Evolutionary conservation across 371 early-diverging fungal genomes (phyloP).

Genomic region (Mycotypha africana): DNA sequence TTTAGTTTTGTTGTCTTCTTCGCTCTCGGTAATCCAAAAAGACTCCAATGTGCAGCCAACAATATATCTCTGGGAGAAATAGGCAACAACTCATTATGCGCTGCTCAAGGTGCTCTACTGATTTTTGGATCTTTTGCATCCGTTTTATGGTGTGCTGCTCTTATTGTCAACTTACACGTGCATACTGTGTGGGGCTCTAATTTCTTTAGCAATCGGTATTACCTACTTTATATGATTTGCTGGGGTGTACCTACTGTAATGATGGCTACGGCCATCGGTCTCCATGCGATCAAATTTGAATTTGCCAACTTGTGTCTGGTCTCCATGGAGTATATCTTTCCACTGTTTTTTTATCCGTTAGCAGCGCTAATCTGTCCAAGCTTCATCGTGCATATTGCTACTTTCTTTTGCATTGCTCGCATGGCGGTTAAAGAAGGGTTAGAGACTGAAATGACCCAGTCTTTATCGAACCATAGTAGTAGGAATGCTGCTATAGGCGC

Average conservation of each 20-base stretch:
- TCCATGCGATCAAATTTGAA: conserved; percentile 54
- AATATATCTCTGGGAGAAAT: conserved; percentile 39
- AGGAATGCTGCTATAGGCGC: too few relatives aligned
- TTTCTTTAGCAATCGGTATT: conserved; percentile 53
- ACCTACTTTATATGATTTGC: conserved; percentile 48
- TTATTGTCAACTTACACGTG: conserved; percentile 60
- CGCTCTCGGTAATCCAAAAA: conserved; percentile 44
- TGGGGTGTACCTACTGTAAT: conserved; percentile 60
- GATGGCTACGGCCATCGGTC: conserved; percentile 42
- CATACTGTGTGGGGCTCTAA: conserved; percentile 67
- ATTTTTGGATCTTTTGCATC: conserved; percentile 56
- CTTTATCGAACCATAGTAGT: conserved; percentile 11
- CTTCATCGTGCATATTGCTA: conserved; percentile 53
- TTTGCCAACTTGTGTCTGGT: conserved; percentile 59
- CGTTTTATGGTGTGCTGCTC: conserved; percentile 54
- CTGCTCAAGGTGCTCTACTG: conserved; percentile 56
- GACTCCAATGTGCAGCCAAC: conserved; percentile 51
- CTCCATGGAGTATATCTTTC: conserved; percentile 43
- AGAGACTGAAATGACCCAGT: conserved; percentile 50
- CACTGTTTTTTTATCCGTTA: conserved; percentile 57
- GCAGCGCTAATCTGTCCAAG: conserved; percentile 55
- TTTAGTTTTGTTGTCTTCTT: conserved; percentile 56
- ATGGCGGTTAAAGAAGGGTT: conserved; percentile 42
- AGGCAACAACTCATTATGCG: conserved; percentile 57
- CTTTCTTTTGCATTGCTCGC: conserved; percentile 60